Percentiles rank a stretch among this genome's conserved stretches.
Conservation (phyloP, 2,329 filamentous ascomycete genomes). For the Rosellinia necatrix region DNA sequence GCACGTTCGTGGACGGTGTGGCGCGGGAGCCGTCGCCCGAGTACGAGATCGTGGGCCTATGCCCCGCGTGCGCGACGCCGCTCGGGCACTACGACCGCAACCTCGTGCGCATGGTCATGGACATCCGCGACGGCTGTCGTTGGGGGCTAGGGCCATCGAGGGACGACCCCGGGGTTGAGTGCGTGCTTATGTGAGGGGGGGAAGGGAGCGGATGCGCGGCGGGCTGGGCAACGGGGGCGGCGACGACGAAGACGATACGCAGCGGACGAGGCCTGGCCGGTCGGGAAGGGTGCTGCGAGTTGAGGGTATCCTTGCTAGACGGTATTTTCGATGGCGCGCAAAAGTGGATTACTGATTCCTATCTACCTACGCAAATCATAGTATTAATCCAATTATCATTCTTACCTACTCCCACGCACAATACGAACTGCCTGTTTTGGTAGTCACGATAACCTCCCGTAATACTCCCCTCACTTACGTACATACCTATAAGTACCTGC, state of each 20-base stretch:
- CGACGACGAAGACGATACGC: too few relatives aligned
- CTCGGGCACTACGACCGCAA: slow-evolving; percentile 55
- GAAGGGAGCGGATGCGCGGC: neutral
- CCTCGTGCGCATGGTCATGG: slow-evolving; percentile 50
- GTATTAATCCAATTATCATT: neutral
- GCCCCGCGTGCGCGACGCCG: slow-evolving; percentile 49
- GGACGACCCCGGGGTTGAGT: slow-evolving; percentile 47
- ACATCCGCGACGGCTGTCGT: slow-evolving; percentile 50
- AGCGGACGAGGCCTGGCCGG: too few relatives aligned
- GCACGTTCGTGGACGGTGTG: slow-evolving; percentile 46
- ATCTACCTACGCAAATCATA: neutral
- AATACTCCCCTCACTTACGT: neutral
- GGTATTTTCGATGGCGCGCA: neutral
- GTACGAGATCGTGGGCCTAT: slow-evolving; percentile 37
- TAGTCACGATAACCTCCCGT: neutral
- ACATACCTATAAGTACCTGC: too few relatives aligned
- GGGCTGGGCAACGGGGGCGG: neutral
- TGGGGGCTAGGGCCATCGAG: slow-evolving; percentile 52
- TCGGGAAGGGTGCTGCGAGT: too few relatives aligned
- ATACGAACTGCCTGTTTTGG: slow-evolving; percentile 5
- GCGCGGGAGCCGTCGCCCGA: slow-evolving; percentile 44
- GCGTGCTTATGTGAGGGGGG: slow-evolving; percentile 45
- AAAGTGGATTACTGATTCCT: neutral
- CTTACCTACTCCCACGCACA: neutral
- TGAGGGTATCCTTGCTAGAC: too few relatives aligned